Evolutionary conservation across 768 basidiomycete genomes (phyloP), one percentile per base, ranked within the genome.

Genomic region (Tulasnella sp.): DNA sequence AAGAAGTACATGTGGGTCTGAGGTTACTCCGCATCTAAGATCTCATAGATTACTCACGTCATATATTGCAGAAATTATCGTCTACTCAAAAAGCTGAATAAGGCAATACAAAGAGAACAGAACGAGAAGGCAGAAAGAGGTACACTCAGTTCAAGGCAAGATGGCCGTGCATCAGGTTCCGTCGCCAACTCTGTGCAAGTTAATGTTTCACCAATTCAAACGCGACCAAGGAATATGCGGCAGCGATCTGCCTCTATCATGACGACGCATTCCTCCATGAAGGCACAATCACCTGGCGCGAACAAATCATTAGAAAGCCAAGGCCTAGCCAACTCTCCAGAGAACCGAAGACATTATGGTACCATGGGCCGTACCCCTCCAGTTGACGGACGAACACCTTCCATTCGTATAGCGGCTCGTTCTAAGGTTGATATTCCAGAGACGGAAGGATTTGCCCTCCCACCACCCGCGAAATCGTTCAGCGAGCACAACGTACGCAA

Each of bases 11-110:
- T 81, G 79, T 76, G 52, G 32, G 69, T 62, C n/a, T 25, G 19
- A 13, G 53, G 15, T 5, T 37, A 19, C 16, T 2, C 20, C 24
- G 41, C 20, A 24, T 40, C 31, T 16, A 22, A 33, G 12, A 15
- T 27, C 3, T 12, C 1, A n/a, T n/a, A n/a, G n/a, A n/a, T n/a
- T n/a, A n/a, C n/a, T n/a, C n/a, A n/a, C n/a, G n/a, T n/a, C n/a
- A n/a, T n/a, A n/a, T 16, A 8, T 24, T n/a, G 5, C 56, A 87
- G 84, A 61, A 76, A 87, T 61, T 88, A 87, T 59, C 72, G 73
- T 2, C 75, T 71, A 7, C 73, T 88, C 13, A 86, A 86, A 64
- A 79, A 75, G 56, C 69, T 71, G 12, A 79, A 87, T 20, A 67
- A 68, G 12, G 70, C 71, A 1, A 76, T 85, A 48, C 72, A 72